Conservation (phyloP, 148 eudicot genomes). For the Camellia sinensis region DNA sequence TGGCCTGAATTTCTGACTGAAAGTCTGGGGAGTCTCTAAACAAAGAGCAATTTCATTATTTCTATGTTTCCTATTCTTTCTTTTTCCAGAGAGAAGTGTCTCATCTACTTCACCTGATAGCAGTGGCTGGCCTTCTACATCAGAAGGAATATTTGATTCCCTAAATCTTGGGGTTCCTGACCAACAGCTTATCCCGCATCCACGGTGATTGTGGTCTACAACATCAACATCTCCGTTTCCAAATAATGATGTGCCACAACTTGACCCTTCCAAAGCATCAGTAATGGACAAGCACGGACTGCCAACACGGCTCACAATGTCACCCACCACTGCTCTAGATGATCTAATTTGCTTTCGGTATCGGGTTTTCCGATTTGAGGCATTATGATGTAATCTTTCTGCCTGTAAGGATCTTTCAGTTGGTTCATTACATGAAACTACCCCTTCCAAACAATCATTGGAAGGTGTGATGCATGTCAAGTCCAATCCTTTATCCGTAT, state of each 20-base stretch:
- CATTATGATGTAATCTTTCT: constrained; percentile 28
- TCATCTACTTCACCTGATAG: constrained; percentile 48
- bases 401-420: constrained; percentile 31
- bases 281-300: constrained; percentile 59
- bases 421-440: constrained; percentile 58
- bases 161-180: constrained; percentile 63
- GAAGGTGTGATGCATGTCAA: constrained; percentile 44
- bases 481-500: constrained; percentile 40
- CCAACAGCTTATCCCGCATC: constrained; percentile 89
- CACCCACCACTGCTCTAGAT: constrained; percentile 48
- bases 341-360: constrained; percentile 31
- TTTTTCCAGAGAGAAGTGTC: constrained; percentile 33
- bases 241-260: constrained; percentile 42
- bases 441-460: constrained; percentile 46
- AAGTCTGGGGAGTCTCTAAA: constrained; percentile 65
- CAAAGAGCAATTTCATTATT: constrained; percentile 36
- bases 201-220: constrained; percentile 43
- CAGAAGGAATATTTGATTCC: constrained; percentile 41
- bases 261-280: constrained; percentile 41
- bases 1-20: constrained; percentile 78
- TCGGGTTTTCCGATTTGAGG: constrained; percentile 1
- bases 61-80: constrained; percentile 41
- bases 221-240: constrained; percentile 50
- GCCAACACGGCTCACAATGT: constrained; percentile 52
- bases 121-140: constrained; percentile 63